Evolutionary conservation across 2,329 filamentous ascomycete genomes (phyloP), one percentile per base, ranked within the genome.

Genomic region (Ceratocystis eucalypticola): DNA sequence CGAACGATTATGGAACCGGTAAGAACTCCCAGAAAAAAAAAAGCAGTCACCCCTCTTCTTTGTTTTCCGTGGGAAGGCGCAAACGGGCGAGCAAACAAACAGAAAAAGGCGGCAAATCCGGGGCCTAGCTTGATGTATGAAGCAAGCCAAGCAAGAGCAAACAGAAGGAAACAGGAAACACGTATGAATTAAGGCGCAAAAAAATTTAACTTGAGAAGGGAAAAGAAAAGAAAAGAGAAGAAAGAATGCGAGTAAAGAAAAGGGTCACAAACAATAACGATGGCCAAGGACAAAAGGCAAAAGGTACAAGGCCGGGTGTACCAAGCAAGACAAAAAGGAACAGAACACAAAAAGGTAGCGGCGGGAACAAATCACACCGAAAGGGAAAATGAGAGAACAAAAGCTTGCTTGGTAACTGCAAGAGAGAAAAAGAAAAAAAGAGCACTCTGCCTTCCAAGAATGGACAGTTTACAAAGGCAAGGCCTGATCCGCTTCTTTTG

Each of bases 21-120:
- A 59, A 33, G 30, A 33, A 59, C 25, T 10, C 55, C 55, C 48
- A 20, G 48, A 25, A n/a, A 59, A 59, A 28, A 28, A 28, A 59
- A 33, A 10, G 55, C 7, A 59, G 28, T 59, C 55, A 59, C 55
- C 55, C 55, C 55, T 59, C 55, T 59, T 37, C 55, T 25, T 33
- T 7, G 33, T 59, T 33, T 37, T 30, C 15, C 12, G 17, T 30
- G 20, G 55, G 28, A 30, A 28, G 33, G 55, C 48, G 37, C 37
- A 41, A 25, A 59, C 55, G 25, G 33, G 30, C 6, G 30, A 25
- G 28, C 28, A 59, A 59, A n/a, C 55, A 59, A 30, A 20, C 28
- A 59, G 28, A 37, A 59, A 7, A 59, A 12, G 28, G 55, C 15
- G 6, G 55, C 55, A 59, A 59, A 15, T 25, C 20, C 20, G 7